A percentile compares a stretch with the other conserved stretches of the same genome.
Evolutionary conservation across 2,329 filamentous ascomycete genomes (phyloP).

Genomic region (Pyricularia sp.): DNA sequence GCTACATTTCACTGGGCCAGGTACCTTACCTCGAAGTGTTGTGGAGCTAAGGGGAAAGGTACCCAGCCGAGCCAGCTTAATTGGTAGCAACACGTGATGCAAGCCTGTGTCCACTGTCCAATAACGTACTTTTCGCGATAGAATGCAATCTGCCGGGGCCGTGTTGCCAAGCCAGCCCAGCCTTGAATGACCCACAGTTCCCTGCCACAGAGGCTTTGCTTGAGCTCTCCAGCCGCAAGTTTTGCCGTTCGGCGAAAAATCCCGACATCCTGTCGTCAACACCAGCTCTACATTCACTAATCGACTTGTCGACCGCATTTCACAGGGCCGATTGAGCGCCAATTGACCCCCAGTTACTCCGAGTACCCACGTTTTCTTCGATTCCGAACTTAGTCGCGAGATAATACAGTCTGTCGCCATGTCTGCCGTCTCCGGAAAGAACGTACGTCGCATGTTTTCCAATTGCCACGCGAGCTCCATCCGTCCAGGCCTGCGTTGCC

Average conservation of each 20-base stretch:
- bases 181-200: not conserved
- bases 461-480: not conserved
- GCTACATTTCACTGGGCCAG: not conserved
- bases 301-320: constrained; percentile 3
- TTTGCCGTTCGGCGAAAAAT: constrained; percentile 5
- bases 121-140: not conserved
- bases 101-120: not conserved
- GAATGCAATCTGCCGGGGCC: not conserved
- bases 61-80: not conserved
- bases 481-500: not conserved
- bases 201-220: not conserved
- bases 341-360: constrained; percentile 10
- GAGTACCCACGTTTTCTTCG: constrained; percentile 21
- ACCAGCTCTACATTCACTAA: constrained; percentile 1
- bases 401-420: constrained; percentile 36
- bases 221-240: constrained; percentile 4
- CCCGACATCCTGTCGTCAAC: constrained; percentile 1
- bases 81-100: not conserved
- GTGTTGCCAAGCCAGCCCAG: not conserved
- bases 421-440: constrained; percentile 54
- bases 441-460: constrained; percentile 33
- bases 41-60: not conserved
- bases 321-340: constrained; percentile 10
- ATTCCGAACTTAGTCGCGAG: constrained; percentile 25
- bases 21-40: not conserved